Conservation (phyloP, 148 eudicot species). For the Linanthus parryae region DNA sequence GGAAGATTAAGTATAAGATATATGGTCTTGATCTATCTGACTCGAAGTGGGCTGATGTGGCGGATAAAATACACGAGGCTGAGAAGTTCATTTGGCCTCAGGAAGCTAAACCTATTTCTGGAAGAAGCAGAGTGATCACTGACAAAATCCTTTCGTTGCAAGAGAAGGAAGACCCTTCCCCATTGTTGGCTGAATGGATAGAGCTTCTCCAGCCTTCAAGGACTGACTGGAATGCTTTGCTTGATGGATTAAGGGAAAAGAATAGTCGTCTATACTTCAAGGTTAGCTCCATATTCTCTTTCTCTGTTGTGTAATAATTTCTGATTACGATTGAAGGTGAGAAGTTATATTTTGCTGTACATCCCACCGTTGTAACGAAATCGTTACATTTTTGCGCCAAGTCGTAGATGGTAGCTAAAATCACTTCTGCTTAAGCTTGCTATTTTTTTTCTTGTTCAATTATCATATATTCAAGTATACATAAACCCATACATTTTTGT, state of each 20-base stretch:
- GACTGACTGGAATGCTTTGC: conserved; percentile 73
- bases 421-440: no score
- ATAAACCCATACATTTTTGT: no score
- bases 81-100: conserved; percentile 55
- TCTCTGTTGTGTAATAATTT: no score
- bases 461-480: no score
- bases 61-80: conserved; percentile 62
- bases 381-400: no score
- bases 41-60: conserved; percentile 73
- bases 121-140: conserved; percentile 64
- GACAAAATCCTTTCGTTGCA: conserved; percentile 54
- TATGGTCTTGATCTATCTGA: conserved; percentile 92
- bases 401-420: no score
- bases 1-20: conserved; percentile 77
- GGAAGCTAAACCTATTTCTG: conserved; percentile 66
- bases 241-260: conserved; percentile 46
- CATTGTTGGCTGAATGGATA: conserved; percentile 64
- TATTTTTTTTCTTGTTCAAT: no score
- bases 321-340: no score
- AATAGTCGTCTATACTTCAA: conserved; percentile 41
- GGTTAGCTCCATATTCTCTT: conserved; percentile 29
- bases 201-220: conserved; percentile 66
- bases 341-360: no score
- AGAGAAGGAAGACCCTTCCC: conserved; percentile 40
- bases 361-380: no score